A percentile compares a stretch with the other conserved stretches of the same genome.
Conservation (phyloP, 2,329 filamentous ascomycete species). For the Pestalotiopsis sp. region DNA sequence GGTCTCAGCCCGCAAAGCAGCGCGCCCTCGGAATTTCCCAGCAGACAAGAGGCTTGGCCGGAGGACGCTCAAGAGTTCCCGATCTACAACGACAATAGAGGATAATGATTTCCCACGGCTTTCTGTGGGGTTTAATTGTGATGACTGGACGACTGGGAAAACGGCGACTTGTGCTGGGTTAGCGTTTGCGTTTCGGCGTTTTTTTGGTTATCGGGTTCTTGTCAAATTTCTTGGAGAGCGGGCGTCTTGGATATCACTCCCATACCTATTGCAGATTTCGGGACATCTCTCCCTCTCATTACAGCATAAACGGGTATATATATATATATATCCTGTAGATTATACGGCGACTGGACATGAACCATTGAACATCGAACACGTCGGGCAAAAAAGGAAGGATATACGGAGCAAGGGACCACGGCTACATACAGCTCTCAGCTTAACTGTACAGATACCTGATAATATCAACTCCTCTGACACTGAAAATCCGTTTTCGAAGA, state of each 20-base stretch:
- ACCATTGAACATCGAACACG: background rate
- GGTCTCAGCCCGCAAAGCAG: constrained; percentile 45
- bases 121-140: background rate
- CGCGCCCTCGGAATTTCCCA: constrained; percentile 59
- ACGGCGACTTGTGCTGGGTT: background rate
- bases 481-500: background rate
- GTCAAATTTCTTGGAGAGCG: background rate
- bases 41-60: constrained; percentile 46
- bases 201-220: background rate
- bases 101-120: background rate
- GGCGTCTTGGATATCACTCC: background rate
- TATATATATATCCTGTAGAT: background rate
- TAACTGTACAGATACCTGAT: background rate
- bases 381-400: background rate
- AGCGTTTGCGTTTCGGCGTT: constrained; percentile 8
- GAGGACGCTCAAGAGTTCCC: constrained; percentile 13
- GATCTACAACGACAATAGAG: constrained; percentile 17
- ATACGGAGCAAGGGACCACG: background rate
- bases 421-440: constrained; percentile 2
- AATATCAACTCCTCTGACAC: constrained; percentile 1
- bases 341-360: background rate
- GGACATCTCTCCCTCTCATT: background rate
- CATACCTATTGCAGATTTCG: background rate
- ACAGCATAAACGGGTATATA: background rate
- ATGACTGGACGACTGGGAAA: background rate